phyloP scores from a whole-genome alignment of 306 rosid species.

The Fragaria ananassa region DNA sequence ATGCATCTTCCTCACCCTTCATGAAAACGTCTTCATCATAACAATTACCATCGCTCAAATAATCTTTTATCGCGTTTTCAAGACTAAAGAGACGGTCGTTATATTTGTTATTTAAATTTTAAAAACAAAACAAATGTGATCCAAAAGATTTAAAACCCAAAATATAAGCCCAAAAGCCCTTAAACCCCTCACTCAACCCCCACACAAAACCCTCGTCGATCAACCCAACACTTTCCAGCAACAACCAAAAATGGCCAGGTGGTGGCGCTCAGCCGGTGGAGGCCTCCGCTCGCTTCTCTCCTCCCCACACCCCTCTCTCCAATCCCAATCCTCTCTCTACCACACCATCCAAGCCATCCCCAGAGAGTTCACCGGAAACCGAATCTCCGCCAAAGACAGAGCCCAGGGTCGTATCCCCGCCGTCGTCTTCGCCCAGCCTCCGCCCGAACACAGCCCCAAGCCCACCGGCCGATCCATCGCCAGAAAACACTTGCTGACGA shows the following conservation, averaged over 20 bases:
- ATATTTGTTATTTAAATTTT: too few relatives aligned
- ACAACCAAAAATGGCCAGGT: constrained; percentile 44
- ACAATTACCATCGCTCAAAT: too few relatives aligned
- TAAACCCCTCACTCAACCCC: constrained; percentile 6
- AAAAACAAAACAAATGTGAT: neutral
- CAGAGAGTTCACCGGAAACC: constrained; percentile 58
- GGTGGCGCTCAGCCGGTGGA: constrained; percentile 69
- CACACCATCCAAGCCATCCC: constrained; percentile 95
- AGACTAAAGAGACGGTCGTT: too few relatives aligned
- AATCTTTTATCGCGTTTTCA: too few relatives aligned
- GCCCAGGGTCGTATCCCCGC: constrained; percentile 84
- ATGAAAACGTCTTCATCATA: too few relatives aligned
- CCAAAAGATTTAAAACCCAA: neutral
- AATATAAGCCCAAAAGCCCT: constrained; percentile 17
- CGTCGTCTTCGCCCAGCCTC: constrained; percentile 62
- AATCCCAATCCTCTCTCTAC: constrained; percentile 32
- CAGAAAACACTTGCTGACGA: constrained; percentile 64
- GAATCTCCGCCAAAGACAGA: constrained; percentile 61
- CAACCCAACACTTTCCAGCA: neutral
- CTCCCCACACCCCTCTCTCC: neutral
- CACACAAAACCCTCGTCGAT: constrained; percentile 16
- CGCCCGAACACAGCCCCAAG: constrained; percentile 34
- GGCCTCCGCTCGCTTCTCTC: constrained; percentile 35
- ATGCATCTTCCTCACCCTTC: too few relatives aligned
- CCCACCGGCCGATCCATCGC: constrained; percentile 25